Evolutionary conservation across 768 basidiomycete genomes (phyloP).

Genomic region (Leccinum uliginosum): DNA sequence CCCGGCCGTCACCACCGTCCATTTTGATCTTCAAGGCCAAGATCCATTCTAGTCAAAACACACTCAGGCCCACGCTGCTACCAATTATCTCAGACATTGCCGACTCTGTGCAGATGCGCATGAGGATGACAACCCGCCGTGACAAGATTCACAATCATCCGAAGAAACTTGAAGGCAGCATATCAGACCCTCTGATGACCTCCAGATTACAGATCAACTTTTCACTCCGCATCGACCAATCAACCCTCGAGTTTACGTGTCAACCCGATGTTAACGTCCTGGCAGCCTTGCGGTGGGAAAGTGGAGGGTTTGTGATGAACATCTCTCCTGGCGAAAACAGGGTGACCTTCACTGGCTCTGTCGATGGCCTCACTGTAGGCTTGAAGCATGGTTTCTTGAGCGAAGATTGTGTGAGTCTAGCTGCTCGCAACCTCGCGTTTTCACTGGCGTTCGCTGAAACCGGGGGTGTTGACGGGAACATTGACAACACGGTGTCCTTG

Average conservation of each 20-base stretch:
- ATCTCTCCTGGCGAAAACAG: constrained; percentile 70
- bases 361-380: constrained; percentile 76
- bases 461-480: constrained; percentile 32
- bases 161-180: constrained; percentile 3
- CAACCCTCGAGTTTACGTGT: constrained; percentile 81
- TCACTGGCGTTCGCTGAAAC: constrained; percentile 64
- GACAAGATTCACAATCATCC: constrained; percentile 18
- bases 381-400: constrained; percentile 84
- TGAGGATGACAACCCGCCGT: constrained; percentile 47
- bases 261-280: constrained; percentile 91
- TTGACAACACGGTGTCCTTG: constrained; percentile 59
- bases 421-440: constrained; percentile 79
- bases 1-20: constrained; percentile 44
- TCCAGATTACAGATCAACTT: constrained; percentile 71
- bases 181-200: constrained; percentile 18
- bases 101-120: constrained; percentile 61
- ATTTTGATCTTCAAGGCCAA: constrained; percentile 78
- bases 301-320: constrained; percentile 84
- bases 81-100: constrained; percentile 82
- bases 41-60: constrained; percentile 88
- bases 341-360: constrained; percentile 69
- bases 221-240: constrained; percentile 89
- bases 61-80: constrained; percentile 72
- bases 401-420: constrained; percentile 75
- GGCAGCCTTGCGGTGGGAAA: constrained; percentile 87